Evolutionary conservation across 169 alveolate species (phyloP).

Genomic region (Cyclospora cayetanensis): DNA sequence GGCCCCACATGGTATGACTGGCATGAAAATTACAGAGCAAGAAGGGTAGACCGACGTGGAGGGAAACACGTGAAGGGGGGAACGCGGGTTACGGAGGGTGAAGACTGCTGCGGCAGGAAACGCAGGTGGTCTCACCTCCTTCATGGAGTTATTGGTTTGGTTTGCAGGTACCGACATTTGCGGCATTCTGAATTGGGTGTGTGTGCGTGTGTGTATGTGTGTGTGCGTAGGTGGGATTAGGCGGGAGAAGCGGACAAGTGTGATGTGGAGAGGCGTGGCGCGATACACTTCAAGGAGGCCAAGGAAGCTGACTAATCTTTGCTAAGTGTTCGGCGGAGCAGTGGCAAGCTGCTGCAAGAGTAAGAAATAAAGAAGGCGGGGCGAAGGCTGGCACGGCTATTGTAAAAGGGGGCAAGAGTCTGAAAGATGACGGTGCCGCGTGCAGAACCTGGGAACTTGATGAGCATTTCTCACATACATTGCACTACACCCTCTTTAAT

Average conservation of each 20-base stretch:
- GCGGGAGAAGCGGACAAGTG: neutral
- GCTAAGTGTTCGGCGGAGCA: neutral
- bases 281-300: no score
- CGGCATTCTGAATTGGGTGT: neutral
- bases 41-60: neutral
- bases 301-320: no score
- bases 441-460: no score
- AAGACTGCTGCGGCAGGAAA: no score
- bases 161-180: slow-evolving; percentile 38
- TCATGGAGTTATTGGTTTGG: neutral
- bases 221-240: neutral
- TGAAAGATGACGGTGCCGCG: no score
- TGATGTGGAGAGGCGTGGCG: neutral
- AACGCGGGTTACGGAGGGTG: no score
- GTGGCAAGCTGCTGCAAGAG: neutral
- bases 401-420: neutral
- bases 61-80: no score
- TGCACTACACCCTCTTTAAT: no score
- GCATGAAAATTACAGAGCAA: neutral
- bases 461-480: no score
- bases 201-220: no score
- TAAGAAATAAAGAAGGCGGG: neutral
- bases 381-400: neutral
- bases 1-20: neutral
- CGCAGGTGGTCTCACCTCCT: slow-evolving; percentile 55